Base-by-base conservation (phyloP, 345 rosid species). In the Raphanus raphanistrum region DNA sequence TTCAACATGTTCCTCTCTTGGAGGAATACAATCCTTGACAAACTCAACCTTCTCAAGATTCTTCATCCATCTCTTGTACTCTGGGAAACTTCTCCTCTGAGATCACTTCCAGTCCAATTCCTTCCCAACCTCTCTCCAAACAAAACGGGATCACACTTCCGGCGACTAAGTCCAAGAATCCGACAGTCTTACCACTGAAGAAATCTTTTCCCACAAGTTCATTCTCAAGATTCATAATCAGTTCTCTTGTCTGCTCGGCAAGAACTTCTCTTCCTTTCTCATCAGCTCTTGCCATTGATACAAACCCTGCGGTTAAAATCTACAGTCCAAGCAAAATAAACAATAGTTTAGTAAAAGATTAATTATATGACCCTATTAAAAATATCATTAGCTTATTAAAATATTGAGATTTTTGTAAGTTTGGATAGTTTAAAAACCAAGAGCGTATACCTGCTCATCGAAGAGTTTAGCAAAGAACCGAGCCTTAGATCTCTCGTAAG, bases 391-490 rank as follows among this genome's bases (percentile, higher is more conserved):
- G 5, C 27, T 62, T 31, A 61, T 36, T 58, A 71, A 27, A 38
- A 21, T 41, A 60, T 10, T 43, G 62, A 68, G 16, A 31, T 16
- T 29, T 8, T 52, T 0, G 5, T 28, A 27, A 45, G 15, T 67
- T 68, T 29, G 3, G 27, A 68, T 50, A 15, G 31, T 28, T 28
- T 48, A 68, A 50, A 28, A 15, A 50, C 16, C 35, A 41, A 66
- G 29, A 43, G 10, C n/a, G 8, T 0, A 35, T 41, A 74, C 86
- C 80, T 82, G 78, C 8, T 82, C 82, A 59, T 82, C 89, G 1
- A 73, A 31, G 75, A 80, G 79, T 27, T 71, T 82, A 4, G 79
- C 83, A 52, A 84, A 84, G 70, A 87, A 84, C 0, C 86, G 79
- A 79, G 87, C 84, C 12, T 32, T 29, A 54, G 88, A 79, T 77